Percentiles rank a stretch among this genome's conserved stretches.
phyloP scores from a whole-genome alignment of 768 basidiomycete genomes.

The Scleroderma bovista region DNA sequence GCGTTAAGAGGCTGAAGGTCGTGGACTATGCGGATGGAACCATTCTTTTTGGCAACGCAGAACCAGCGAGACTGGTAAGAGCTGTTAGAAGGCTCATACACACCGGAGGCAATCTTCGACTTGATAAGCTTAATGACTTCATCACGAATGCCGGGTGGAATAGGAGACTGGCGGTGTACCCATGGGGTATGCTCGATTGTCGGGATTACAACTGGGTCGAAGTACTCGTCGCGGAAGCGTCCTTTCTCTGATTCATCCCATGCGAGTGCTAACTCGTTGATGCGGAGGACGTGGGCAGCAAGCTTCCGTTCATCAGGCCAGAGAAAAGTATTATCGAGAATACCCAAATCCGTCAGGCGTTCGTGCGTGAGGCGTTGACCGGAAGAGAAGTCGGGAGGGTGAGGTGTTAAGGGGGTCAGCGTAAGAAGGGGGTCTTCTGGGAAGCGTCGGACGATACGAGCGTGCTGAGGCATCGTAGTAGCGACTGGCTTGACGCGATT shows the following conservation, averaged over 20 bases:
- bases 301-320: background rate
- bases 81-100: conserved; percentile 34
- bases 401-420: background rate
- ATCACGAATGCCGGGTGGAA: conserved; percentile 21
- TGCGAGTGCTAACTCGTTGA: background rate
- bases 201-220: conserved; percentile 26
- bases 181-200: conserved; percentile 32
- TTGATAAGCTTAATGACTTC: conserved; percentile 17
- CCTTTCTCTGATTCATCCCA: conserved; percentile 29
- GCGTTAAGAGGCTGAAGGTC: conserved; percentile 17
- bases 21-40: conserved; percentile 13
- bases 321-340: background rate
- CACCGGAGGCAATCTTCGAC: conserved; percentile 31
- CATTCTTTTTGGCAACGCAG: conserved; percentile 26
- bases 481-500: too few species aligned
- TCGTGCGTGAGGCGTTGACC: background rate
- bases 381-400: background rate
- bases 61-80: conserved; percentile 38
- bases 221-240: conserved; percentile 26
- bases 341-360: background rate
- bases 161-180: conserved; percentile 22
- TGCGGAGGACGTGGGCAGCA: background rate
- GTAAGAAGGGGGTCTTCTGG: too few species aligned
- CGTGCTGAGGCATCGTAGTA: too few species aligned
- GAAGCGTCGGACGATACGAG: too few species aligned